Percentiles rank a stretch among this genome's conserved stretches.
Evolutionary conservation across 805 yeast species (phyloP).

Genomic region (Teunomyces stri): DNA sequence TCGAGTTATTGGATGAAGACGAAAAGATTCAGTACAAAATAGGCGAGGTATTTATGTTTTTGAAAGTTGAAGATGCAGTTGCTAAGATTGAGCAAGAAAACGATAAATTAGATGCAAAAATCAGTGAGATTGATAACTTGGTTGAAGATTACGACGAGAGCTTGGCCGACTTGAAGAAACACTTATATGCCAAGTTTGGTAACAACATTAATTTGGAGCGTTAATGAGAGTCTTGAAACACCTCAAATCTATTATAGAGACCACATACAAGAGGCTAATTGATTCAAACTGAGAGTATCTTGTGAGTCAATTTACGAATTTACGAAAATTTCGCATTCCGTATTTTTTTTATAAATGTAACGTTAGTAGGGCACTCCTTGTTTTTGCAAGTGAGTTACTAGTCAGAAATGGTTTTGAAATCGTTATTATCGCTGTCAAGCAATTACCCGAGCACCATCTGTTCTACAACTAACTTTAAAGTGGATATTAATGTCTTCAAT

Average conservation of each 20-base stretch:
- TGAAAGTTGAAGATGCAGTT: constrained; percentile 65
- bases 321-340: neutral
- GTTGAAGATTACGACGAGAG: constrained; percentile 53
- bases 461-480: constrained; percentile 17
- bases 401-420: constrained; percentile 27
- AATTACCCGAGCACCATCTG: constrained; percentile 18
- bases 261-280: neutral
- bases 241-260: neutral
- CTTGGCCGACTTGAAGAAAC: constrained; percentile 61
- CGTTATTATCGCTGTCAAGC: constrained; percentile 34
- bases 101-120: constrained; percentile 48
- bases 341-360: neutral
- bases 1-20: constrained; percentile 79
- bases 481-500: constrained; percentile 7
- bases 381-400: neutral
- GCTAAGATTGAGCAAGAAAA: constrained; percentile 64
- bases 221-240: constrained; percentile 12
- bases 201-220: constrained; percentile 81
- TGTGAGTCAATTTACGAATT: neutral
- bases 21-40: constrained; percentile 71
- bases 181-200: constrained; percentile 87
- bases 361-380: neutral
- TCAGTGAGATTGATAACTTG: constrained; percentile 45
- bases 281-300: too few species aligned
- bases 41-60: constrained; percentile 75